Base-by-base conservation (phyloP, 164 flowering plant species). In the Annona squamosa region DNA sequence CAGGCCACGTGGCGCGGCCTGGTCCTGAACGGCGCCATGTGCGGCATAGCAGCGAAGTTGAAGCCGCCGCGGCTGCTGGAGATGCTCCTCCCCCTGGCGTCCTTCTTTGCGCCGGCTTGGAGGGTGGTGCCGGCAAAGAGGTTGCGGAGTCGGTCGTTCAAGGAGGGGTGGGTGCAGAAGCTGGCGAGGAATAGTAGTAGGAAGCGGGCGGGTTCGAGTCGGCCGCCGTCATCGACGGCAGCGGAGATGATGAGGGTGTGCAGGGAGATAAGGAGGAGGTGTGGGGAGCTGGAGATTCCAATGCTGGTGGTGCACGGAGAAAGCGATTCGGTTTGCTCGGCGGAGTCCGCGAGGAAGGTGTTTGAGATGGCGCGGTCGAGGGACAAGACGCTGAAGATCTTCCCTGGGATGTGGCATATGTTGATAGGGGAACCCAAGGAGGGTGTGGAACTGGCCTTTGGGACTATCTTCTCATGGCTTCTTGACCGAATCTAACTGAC, bases 401-500 rank as follows among this genome's bases (percentile, higher is more conserved):
- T 75, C n/a, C 78, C 78, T 0, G 88, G 85, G 4, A 80, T 83
- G 85, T 82, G 86, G 85, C 88, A 85, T 63, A 76, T 72, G 74
- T 63, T 79, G 77, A 79, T 85, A 37, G 88, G 88, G 18, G 88
- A 85, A 46, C 73, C 80, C 0, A 65, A 75, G 52, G 86, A 83
- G 42, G 71, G 74, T 7, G 85, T 79, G 0, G 84, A 83, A n/a
- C 57, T 70, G 59, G 86, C 82, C 3, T 82, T 85, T 67, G 69
- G 61, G 12, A 75, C 46, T 3, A 74, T 82, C 10, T 73, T 85
- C 65, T 56, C 76, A 0, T 85, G 88, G 88, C 71, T 85, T 0
- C 52, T 47, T 59, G 81, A 74, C 5, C 77, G 77, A 57, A 26
- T 26, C 37, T 26, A 26, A 26, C 37, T 26, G 37, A 26, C 37